Percentiles rank a stretch among this genome's conserved stretches.
Conservation (phyloP, 73 alveolate species). For the Blepharisma japonicum region DNA sequence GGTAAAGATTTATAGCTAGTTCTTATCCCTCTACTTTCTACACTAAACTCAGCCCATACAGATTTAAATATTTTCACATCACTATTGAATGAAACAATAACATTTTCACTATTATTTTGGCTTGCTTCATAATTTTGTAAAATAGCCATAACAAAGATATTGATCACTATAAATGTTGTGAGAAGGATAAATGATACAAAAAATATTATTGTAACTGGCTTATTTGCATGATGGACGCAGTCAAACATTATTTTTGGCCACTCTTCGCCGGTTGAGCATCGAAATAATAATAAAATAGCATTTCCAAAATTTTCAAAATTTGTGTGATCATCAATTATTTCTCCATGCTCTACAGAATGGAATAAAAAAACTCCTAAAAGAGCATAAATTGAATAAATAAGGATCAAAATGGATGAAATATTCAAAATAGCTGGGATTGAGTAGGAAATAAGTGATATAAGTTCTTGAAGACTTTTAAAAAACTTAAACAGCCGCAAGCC, state of each 20-base stretch:
- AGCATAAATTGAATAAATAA: slow-evolving; percentile 80
- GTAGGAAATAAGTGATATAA: slow-evolving; percentile 68
- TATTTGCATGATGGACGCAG: slow-evolving; percentile 81
- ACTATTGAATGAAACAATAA: slow-evolving; percentile 50
- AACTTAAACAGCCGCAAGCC: slow-evolving; percentile 61
- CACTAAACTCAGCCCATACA: slow-evolving; percentile 43
- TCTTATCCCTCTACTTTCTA: slow-evolving; percentile 27
- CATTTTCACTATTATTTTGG: slow-evolving; percentile 51
- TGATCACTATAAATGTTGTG: slow-evolving; percentile 54
- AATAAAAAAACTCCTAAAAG: slow-evolving; percentile 89
- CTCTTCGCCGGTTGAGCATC: slow-evolving; percentile 91
- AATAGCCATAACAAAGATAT: slow-evolving; percentile 64
- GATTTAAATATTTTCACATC: slow-evolving; percentile 34
- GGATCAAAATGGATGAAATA: slow-evolving; percentile 78
- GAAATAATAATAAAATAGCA: slow-evolving; percentile 66
- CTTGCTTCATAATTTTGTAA: slow-evolving; percentile 58
- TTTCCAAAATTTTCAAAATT: slow-evolving; percentile 75
- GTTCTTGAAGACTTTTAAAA: slow-evolving; percentile 69
- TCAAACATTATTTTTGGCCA: slow-evolving; percentile 72
- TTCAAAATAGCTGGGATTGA: slow-evolving; percentile 86
- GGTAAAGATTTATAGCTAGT: slow-evolving; percentile 22
- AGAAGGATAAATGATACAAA: slow-evolving; percentile 40
- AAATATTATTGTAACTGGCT: slow-evolving; percentile 63
- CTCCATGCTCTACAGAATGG: slow-evolving; percentile 52
- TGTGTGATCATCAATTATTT: slow-evolving; percentile 56